Percentiles rank a stretch among this genome's conserved stretches.
Conservation (phyloP, 2,329 filamentous ascomycete genomes). For the Aspergillus udagawae region DNA sequence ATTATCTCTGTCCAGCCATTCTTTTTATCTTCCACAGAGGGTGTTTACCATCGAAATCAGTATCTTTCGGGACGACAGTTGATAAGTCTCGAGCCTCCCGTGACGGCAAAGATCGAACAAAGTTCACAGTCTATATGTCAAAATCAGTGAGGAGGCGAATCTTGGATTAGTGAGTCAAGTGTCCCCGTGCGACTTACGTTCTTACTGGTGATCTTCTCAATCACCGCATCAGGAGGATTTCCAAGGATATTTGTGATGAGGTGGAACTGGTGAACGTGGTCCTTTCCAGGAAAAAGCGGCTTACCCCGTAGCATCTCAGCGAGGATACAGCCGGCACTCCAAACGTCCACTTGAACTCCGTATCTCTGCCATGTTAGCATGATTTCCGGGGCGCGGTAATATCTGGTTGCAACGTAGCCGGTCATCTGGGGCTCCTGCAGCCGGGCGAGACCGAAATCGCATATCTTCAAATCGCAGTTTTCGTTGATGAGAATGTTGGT, state of each 20-base stretch:
- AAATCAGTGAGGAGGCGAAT: background rate
- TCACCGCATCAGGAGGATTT: conserved; percentile 94
- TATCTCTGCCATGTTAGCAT: conserved; percentile 99
- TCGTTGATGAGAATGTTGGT: conserved; percentile 99
- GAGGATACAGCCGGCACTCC: conserved; percentile 98
- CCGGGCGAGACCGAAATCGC: conserved; percentile 94
- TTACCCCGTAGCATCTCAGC: conserved; percentile 99
- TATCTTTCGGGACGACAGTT: conserved; percentile 83
- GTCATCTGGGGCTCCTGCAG: conserved; percentile 99
- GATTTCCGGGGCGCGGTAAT: conserved; percentile 97
- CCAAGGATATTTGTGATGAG: conserved; percentile 97
- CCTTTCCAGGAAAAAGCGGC: conserved; percentile 95
- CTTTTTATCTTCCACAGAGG: background rate
- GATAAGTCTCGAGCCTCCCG: conserved; percentile 79
- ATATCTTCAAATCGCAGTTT: conserved; percentile 99
- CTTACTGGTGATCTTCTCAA: conserved; percentile 95
- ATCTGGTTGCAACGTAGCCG: conserved; percentile 95
- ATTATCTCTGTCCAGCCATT: conserved; percentile 3
- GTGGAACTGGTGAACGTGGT: conserved; percentile 98
- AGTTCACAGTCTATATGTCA: conserved; percentile 72
- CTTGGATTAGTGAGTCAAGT: background rate
- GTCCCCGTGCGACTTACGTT: conserved; percentile 59
- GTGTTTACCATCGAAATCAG: conserved; percentile 70
- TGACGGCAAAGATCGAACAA: conserved; percentile 94
- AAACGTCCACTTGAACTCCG: conserved; percentile 97